phyloP scores from a whole-genome alignment of 495 filamentous ascomycete genomes.

The Aspergillus baeticus region DNA sequence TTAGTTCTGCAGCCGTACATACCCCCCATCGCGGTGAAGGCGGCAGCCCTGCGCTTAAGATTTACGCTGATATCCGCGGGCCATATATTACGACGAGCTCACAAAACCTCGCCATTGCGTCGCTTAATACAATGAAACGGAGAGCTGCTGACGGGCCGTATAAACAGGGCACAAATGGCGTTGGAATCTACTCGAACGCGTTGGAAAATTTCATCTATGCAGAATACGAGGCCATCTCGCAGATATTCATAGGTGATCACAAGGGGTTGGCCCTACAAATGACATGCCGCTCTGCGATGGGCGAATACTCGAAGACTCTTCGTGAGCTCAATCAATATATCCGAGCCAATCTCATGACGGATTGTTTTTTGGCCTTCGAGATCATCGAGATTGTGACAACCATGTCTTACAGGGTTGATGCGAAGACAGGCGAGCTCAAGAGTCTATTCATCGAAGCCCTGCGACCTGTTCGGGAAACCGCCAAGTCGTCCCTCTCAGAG shows the following conservation, averaged over 20 bases:
- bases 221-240: constrained; percentile 85
- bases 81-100: constrained; percentile 79
- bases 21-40: constrained; percentile 46
- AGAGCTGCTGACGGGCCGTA: constrained; percentile 79
- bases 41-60: constrained; percentile 62
- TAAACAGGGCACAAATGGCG: constrained; percentile 86
- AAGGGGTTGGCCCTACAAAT: constrained; percentile 74
- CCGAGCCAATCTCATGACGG: constrained; percentile 78
- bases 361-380: constrained; percentile 95
- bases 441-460: constrained; percentile 77
- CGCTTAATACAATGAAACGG: constrained; percentile 83
- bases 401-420: constrained; percentile 75
- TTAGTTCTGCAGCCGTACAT: constrained; percentile 52
- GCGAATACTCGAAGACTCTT: constrained; percentile 81
- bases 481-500: constrained; percentile 78
- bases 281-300: constrained; percentile 72
- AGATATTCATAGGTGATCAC: constrained; percentile 79
- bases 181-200: constrained; percentile 82
- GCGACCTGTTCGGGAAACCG: constrained; percentile 87
- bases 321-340: constrained; percentile 89
- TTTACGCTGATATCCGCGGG: constrained; percentile 82
- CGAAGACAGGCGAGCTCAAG: constrained; percentile 82
- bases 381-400: constrained; percentile 88
- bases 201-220: constrained; percentile 82
- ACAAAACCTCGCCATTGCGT: constrained; percentile 82